Evolutionary conservation across 2,329 filamentous ascomycete species (phyloP), one percentile per base, ranked within the genome.

Genomic region (Fonsecaea nubica): DNA sequence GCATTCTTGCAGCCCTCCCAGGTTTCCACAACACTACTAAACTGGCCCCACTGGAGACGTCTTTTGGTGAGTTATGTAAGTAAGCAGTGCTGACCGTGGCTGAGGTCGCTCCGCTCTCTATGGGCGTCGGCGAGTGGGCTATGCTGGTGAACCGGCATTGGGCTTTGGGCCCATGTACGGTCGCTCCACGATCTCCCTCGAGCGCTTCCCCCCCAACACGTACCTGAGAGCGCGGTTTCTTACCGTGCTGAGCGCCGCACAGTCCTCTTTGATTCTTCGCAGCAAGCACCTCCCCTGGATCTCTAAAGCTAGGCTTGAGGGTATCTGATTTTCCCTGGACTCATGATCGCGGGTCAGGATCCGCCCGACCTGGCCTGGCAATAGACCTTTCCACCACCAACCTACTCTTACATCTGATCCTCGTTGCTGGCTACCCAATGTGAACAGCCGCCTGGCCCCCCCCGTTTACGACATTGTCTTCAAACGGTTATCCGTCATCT

Each of bases 61-160:
- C 13, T 62, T 58, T 21, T 62, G 50, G 38, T 48, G 60, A 42
- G 58, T 67, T 63, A 63, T 65, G 67, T 67, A 69, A 69, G 67
- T 69, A 64, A 67, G 64, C 67, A 65, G 32, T 66, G 67, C 64
- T 69, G 58, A 66, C 67, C 55, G 67, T 69, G 67, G 67, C 67
- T 69, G 67, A 64, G 57, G 42, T 64, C 35, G 59, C 58, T 63
- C 58, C 64, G 67, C 58, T 67, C 58, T 62, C 62, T 54, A 58
- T 56, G 58, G 52, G 42, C 50, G 48, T 59, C 48, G 61, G 42
- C 38, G 38, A 48, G 48, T 55, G 52, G 67, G 61, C 60, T 62
- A 62, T 69, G 64, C 64, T 60, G 42, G 18, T 45, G 62, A 42
- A 50, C 62, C 56, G 59, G 66, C 35, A 53, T 61, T 68, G 50